Evolutionary conservation across 352 stramenopile species (phyloP), one percentile per base, ranked within the genome.

Genomic region (Phytophthora cryptogea): DNA sequence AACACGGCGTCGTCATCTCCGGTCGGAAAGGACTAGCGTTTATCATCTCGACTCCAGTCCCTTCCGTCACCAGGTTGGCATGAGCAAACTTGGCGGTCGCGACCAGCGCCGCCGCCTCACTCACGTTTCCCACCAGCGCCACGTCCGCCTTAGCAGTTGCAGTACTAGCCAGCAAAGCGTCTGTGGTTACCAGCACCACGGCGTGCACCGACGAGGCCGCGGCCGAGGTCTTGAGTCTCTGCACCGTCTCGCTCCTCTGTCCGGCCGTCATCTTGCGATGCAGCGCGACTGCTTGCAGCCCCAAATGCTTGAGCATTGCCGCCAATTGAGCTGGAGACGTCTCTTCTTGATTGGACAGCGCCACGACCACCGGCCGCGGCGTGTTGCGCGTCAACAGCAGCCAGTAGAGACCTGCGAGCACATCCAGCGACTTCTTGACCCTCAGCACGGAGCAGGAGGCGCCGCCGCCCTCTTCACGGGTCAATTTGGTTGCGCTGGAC

Each of bases 191-290:
- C 8, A 91, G 53, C 39, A 92, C 68, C 10, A 80, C 26, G 11
- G 74, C 63, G 44, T 71, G 61, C 10, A 57, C 54, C 10, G 52
- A 17, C 2, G 57, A 35, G 8, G 36, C 37, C 10, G 36, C 23
- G 1, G 35, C 35, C 16, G 42, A 35, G 26, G 33, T 52, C 16
- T 63, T 58, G 13, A 90, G 58, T 28, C 80, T 70, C 45, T 89
- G 65, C 46, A 89, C 54, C 40, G 63, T 75, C 45, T 87, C 76
- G 20, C 80, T 70, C 42, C 80, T 68, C 53, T 92, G 80, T 1
- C 60, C 62, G 5, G 62, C 32, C 1, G 80, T 77, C 75, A 91
- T 92, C 56, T 92, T 92, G 52, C 65, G 67, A 59, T 94, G 84
- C 20, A 94, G 45, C 16, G 79, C 59, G n/a, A 88, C 51, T n/a